Evolutionary conservation across 768 basidiomycete species (phyloP), one percentile per base, ranked within the genome.

Genomic region (Guyanaporus albipodus): DNA sequence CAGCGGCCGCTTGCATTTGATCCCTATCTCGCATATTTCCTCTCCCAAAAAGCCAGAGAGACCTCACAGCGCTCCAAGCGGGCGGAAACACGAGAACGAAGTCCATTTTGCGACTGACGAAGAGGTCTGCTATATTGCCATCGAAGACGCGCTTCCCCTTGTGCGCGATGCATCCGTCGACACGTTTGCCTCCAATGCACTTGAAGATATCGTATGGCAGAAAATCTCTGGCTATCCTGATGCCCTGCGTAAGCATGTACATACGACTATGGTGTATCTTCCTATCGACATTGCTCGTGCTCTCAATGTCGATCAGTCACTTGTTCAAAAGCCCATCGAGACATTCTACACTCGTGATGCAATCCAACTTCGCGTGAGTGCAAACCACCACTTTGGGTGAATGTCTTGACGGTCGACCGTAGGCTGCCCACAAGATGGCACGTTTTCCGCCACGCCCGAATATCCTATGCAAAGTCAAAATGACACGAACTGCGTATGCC

Each of bases 311-410:
- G 71, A 82, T 50, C 85, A 85, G 0, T 67, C 75, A 2, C 75
- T 99, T 12, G 73, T 94, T 14, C 92, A 97, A 57, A 86, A 83
- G 58, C 88, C 94, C 0, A 78, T 88, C 4, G 93, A 94, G 66
- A 78, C 87, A 4, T 99, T 99, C 65, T 99, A 99, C 65, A 96
- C 93, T 4, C 78, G 96, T 43, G 96, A 98, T 71, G 87, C 89
- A 1, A 73, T 85, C 12, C 92, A 94, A 64, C 71, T 97, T 44
- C 82, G 93, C 31, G 91, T 95, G 66, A 66, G 83, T 65, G 34
- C 27, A 18, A n/a, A 26, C 29, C n/a, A 21, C 38, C 29, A 32
- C 36, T 28, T 24, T 35, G 34, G 23, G 26, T 8, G 7, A 38
- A 9, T 42, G 23, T 41, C 23, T 42, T 51, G 49, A 56, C 37